These are phyloP conservation scores for Penicillium aurantiogriseum DNA, from an alignment of 2,329 filamentous ascomycete species.

Conservation along the genomic window DNA sequence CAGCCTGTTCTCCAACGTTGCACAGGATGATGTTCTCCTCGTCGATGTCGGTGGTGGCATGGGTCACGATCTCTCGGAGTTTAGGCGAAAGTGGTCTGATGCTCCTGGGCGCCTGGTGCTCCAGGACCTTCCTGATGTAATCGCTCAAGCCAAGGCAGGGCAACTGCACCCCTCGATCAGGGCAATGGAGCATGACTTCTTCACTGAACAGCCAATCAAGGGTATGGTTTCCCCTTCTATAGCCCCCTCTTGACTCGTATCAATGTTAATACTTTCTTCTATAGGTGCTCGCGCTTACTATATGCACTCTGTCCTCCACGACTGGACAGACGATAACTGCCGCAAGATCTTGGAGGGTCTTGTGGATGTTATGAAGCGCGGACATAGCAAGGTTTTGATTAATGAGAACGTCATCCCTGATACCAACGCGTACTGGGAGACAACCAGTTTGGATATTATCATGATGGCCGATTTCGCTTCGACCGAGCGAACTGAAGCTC, in stretches of 20 bases:
- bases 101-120: constrained; percentile 47
- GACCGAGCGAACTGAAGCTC: constrained; percentile 40
- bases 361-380: constrained; percentile 34
- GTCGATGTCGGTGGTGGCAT: constrained; percentile 48
- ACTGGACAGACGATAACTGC: constrained; percentile 32
- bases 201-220: constrained; percentile 48
- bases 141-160: constrained; percentile 23
- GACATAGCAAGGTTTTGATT: constrained; percentile 46
- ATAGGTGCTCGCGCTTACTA: constrained; percentile 36
- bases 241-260: not conserved
- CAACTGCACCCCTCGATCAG: constrained; percentile 21
- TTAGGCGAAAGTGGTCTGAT: constrained; percentile 38
- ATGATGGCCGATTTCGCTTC: constrained; percentile 45
- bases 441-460: constrained; percentile 40
- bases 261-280: not conserved
- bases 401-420: constrained; percentile 46
- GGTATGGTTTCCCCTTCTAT: constrained; percentile 23
- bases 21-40: constrained; percentile 25
- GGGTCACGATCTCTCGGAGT: constrained; percentile 44
- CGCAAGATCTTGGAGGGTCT: constrained; percentile 29
- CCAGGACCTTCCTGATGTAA: constrained; percentile 49
- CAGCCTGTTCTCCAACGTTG: constrained; percentile 12
- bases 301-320: constrained; percentile 35
- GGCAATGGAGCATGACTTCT: constrained; percentile 48
- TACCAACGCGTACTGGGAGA: constrained; percentile 33